These are phyloP conservation scores for Myriosclerotinia duriaeana DNA, from an alignment of 2,329 filamentous ascomycete genomes.

Conservation along the genomic window DNA sequence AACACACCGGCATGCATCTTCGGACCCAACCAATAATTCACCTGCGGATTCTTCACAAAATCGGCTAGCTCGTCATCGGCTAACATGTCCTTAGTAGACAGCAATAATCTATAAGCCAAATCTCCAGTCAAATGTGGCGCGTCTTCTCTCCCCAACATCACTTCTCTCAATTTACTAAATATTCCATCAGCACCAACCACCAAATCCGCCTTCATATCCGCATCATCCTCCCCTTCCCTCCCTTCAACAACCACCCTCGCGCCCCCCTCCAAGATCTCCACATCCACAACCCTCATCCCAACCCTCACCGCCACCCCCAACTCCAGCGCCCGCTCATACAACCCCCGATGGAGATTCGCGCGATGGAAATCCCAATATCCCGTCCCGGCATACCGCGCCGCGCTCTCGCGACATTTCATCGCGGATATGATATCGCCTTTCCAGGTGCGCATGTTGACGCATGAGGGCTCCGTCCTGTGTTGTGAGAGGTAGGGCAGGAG, in stretches of 20 bases:
- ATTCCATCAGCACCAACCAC: conserved; percentile 47
- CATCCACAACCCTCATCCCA: conserved; percentile 35
- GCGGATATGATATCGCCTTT: conserved; percentile 35
- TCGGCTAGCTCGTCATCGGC: conserved; percentile 45
- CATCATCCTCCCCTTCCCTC: conserved; percentile 29
- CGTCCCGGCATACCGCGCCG: conserved; percentile 33
- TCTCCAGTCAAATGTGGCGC: conserved; percentile 49
- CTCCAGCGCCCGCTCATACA: conserved; percentile 44
- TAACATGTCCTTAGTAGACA: conserved; percentile 46
- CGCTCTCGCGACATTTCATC: conserved; percentile 31
- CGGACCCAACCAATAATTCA: conserved; percentile 51
- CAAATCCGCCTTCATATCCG: conserved; percentile 40
- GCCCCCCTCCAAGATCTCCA: conserved; percentile 35
- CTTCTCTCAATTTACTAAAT: conserved; percentile 43
- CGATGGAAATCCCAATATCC: conserved; percentile 50
- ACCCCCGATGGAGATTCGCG: conserved; percentile 48
- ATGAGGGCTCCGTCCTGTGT: conserved; percentile 42
- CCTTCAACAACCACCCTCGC: conserved; percentile 37
- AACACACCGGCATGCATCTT: conserved; percentile 47
- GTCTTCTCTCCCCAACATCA: conserved; percentile 47
- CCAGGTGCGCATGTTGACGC: conserved; percentile 52
- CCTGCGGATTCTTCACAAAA: conserved; percentile 44
- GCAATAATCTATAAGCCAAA: conserved; percentile 48
- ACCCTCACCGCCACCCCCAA: conserved; percentile 42
- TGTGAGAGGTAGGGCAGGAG: conserved; percentile 26